Conservation (phyloP, 73 alveolate species). For the Paramecium caudatum region DNA sequence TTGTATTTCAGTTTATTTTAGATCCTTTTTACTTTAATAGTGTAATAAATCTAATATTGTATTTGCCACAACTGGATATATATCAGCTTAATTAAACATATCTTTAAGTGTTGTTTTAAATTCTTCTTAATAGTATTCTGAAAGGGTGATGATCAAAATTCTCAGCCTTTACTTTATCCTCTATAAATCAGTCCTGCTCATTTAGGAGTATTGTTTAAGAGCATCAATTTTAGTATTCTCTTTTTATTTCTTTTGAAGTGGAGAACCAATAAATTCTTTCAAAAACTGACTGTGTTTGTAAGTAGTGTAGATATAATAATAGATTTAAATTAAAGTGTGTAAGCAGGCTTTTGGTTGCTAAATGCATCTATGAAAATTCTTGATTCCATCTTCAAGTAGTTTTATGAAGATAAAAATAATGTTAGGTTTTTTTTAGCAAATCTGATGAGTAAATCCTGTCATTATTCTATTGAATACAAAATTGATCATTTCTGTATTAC, state of each 20-base stretch:
- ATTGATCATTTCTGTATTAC: slow-evolving; percentile 32
- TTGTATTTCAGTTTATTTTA: background rate
- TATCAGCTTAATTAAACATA: background rate
- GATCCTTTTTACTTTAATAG: background rate
- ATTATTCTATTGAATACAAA: slow-evolving; percentile 55
- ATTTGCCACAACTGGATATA: background rate
- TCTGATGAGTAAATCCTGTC: slow-evolving; percentile 9
- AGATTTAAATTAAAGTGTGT: background rate
- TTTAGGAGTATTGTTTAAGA: background rate
- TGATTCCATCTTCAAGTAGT: slow-evolving; percentile 54
- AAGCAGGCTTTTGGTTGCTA: background rate
- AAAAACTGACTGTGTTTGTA: background rate
- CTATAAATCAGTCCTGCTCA: background rate
- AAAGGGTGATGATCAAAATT: background rate
- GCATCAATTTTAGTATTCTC: slow-evolving; percentile 10
- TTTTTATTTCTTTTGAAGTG: slow-evolving; percentile 32
- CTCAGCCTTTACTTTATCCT: slow-evolving; percentile 1
- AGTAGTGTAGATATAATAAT: slow-evolving; percentile 44
- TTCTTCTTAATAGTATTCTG: background rate
- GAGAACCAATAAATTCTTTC: background rate
- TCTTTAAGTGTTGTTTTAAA: background rate
- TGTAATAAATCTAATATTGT: slow-evolving; percentile 30
- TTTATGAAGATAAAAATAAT: slow-evolving; percentile 6
- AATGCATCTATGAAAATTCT: slow-evolving; percentile 36
- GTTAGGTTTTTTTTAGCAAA: slow-evolving; percentile 24